phyloP scores from a whole-genome alignment of 2,329 filamentous ascomycete species.

The Macrophomina tecta region DNA sequence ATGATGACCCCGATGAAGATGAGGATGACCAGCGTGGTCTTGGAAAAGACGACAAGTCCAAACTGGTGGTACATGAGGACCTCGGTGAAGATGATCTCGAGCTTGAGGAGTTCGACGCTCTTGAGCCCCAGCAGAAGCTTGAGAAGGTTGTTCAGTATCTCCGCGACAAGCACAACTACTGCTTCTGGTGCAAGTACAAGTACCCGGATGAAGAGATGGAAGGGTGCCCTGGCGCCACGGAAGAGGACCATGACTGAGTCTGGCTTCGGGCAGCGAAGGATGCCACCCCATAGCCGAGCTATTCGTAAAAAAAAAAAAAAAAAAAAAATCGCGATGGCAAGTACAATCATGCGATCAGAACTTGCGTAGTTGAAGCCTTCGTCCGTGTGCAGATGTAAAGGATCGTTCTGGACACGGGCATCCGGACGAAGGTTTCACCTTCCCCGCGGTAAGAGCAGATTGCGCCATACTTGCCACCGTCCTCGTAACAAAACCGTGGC shows the following conservation, averaged over 20 bases:
- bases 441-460: too few species aligned
- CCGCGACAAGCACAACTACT: slow-evolving; percentile 76
- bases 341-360: too few species aligned
- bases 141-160: slow-evolving; percentile 71
- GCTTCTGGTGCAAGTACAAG: slow-evolving; percentile 92
- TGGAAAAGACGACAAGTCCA: slow-evolving; percentile 61
- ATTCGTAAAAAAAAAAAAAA: too few species aligned
- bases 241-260: slow-evolving; percentile 76
- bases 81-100: slow-evolving; percentile 81
- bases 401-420: too few species aligned
- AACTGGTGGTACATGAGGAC: slow-evolving; percentile 67
- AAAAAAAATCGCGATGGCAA: too few species aligned
- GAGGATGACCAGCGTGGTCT: slow-evolving; percentile 74
- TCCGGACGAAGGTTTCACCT: too few species aligned
- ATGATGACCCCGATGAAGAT: slow-evolving; percentile 73
- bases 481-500: too few species aligned
- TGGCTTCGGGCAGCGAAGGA: too few species aligned
- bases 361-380: too few species aligned
- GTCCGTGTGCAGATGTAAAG: too few species aligned
- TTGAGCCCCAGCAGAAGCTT: slow-evolving; percentile 71
- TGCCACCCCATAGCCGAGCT: too few species aligned
- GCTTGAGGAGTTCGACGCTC: slow-evolving; percentile 76
- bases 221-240: slow-evolving; percentile 84
- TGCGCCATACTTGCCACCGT: too few species aligned
- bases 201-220: slow-evolving; percentile 80